Evolutionary conservation across 2,329 filamentous ascomycete genomes (phyloP), one percentile per base, ranked within the genome.

Genomic region (Metarhizium anisopliae): DNA sequence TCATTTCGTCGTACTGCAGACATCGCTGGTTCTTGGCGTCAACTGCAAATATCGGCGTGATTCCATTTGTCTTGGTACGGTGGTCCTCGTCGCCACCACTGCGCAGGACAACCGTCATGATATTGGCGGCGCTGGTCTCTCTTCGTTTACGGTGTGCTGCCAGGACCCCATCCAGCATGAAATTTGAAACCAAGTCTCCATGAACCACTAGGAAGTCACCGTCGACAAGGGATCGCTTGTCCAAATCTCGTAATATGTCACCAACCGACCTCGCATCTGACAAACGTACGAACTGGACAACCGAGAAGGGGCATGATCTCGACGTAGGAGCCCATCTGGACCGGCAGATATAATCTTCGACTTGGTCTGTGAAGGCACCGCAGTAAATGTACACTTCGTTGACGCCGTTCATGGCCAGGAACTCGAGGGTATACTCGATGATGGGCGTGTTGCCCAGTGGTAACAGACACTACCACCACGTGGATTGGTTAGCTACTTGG

Each of bases 361-460:
- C 82, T 68, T 91, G 84, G 57, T 94, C 87, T 35, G 87, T 88
- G 69, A 96, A 91, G 32, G 90, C 85, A 58, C 90, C 89, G 64
- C 88, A 93, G 74, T 96, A 97, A 57, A 99, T 82, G 69, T 89
- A 95, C 54, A 97, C 88, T 61, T 96, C 90, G 63, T 94, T 85
- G n/a, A 97, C 91, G 56, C 92, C 91, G 57, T 94, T 91, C 80
- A 93, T 93, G 61, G 91, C 91, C 1, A 99, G 84, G 66, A 96
- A 97, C 68, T 97, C 92, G 65, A 97, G 85, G 4, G 93, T 97
- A 70, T 99, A 97, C 72, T 99, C 94, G 73, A 99, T 95, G 60
- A 99, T 78, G 40, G 94, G 93, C 2, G 87, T 92, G 70, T 97
- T 97, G 58, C 90, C 94, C 58, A 99, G 80, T 11, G 93, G 91